A percentile compares a stretch with the other conserved stretches of the same genome.
Conservation (phyloP, 164 flowering plant genomes). For the Umbilicus rupestris region DNA sequence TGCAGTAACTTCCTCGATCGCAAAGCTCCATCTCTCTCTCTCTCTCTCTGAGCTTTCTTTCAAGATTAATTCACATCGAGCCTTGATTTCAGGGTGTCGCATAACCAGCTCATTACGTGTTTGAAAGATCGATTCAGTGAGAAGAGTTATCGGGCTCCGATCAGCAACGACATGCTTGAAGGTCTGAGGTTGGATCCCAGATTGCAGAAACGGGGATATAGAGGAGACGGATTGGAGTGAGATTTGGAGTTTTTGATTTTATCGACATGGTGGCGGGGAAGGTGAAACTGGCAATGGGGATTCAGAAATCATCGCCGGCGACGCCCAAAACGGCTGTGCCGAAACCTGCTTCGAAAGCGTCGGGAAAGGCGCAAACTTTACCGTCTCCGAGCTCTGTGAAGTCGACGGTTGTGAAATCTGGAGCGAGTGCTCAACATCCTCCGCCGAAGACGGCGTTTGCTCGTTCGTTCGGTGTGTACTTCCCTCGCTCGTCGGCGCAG, state of each 20-base stretch:
- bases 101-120: no score
- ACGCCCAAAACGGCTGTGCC: neutral
- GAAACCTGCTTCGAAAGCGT: slow-evolving; percentile 5
- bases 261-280: slow-evolving; percentile 69
- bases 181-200: neutral
- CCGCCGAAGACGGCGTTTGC: slow-evolving; percentile 33
- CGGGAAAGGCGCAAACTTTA: slow-evolving; percentile 10
- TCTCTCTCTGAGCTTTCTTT: neutral
- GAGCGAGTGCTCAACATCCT: neutral
- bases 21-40: neutral
- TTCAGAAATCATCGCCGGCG: slow-evolving; percentile 40
- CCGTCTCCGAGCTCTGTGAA: slow-evolving; percentile 19
- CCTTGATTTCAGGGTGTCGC: no score
- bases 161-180: neutral
- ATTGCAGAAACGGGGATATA: neutral
- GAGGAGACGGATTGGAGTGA: neutral
- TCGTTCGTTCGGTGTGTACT: slow-evolving; percentile 80
- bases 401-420: neutral
- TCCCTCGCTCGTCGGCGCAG: slow-evolving; percentile 83
- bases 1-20: neutral
- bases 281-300: slow-evolving; percentile 62
- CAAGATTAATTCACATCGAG: neutral
- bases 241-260: no score
- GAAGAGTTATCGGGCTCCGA: no score
- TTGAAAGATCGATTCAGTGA: no score